Conservation (phyloP, 2,329 filamentous ascomycete genomes). For the Fusarium mundagurra region DNA sequence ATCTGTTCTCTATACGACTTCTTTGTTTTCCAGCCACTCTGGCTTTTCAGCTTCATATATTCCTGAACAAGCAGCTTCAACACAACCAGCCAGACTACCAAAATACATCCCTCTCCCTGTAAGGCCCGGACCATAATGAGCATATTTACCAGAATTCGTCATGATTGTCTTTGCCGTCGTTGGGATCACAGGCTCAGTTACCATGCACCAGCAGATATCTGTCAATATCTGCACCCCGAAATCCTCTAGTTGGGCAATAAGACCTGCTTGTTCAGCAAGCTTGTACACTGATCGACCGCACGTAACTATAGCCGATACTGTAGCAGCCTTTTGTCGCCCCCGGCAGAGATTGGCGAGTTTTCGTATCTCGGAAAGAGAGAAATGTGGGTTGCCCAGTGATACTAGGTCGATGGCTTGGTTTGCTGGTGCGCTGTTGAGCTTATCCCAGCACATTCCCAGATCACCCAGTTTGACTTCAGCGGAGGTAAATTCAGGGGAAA, state of each 20-base stretch:
- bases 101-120: constrained; percentile 38
- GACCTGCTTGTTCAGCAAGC: constrained; percentile 26
- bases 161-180: constrained; percentile 5
- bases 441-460: constrained; percentile 7
- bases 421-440: constrained; percentile 12
- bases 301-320: neutral
- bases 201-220: constrained; percentile 33
- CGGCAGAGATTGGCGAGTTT: neutral
- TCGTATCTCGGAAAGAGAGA: constrained; percentile 25
- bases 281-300: constrained; percentile 22
- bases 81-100: constrained; percentile 37
- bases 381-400: constrained; percentile 34
- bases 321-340: neutral
- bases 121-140: constrained; percentile 29
- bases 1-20: neutral
- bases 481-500: neutral
- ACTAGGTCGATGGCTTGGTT: constrained; percentile 15
- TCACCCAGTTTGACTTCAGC: constrained; percentile 2
- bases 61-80: constrained; percentile 36
- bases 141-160: constrained; percentile 36
- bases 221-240: constrained; percentile 24
- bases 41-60: constrained; percentile 1
- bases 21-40: neutral
- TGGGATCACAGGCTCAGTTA: constrained; percentile 24
- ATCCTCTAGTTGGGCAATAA: neutral